Evolutionary conservation across 768 basidiomycete species (phyloP), one percentile per base, ranked within the genome.

Genomic region (Russula vinacea): DNA sequence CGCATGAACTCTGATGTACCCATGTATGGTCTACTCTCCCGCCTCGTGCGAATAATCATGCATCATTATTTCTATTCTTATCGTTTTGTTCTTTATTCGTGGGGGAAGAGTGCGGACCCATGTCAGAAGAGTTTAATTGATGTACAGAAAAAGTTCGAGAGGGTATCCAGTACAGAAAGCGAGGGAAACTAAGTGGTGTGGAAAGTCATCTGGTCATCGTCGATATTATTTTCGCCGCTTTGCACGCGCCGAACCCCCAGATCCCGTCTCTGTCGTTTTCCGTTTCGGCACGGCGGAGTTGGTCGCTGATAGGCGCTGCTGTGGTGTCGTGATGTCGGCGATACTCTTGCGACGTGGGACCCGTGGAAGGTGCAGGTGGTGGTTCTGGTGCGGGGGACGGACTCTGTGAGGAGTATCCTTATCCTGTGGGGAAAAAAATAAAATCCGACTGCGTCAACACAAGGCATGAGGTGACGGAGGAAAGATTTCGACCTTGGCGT

Each of bases 351-450:
- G 62, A 33, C 40, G 66, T 39, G 45, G 45, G 5, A 22, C 24
- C 5, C 19, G 29, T 37, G 56, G 60, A n/a, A n/a, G n/a, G 35
- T 40, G 39, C n/a, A 1, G 17, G 42, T n/a, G n/a, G 37, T 50
- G 44, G 39, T 56, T 45, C 37, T 66, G 76, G 69, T 68, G 74
- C 57, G 74, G 71, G 19, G 73, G 58, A 3, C 72, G 74, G 17
- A 76, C 65, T 67, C 79, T 78, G 16, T 76, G 75, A 39, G 72
- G 76, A 58, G 80, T 81, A 39, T 74, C 74, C 81, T 84, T 66
- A 10, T 35, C 29, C 29, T 29, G 29, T 29, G 29, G n/a, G n/a
- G n/a, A 29, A 29, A 29, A 29, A 29, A 29, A 29, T 2, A 17
- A n/a, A 35, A 60, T n/a, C 22, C 11, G 45, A 45, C 11, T 5